These are phyloP conservation scores for Nicotiana obtusifolia DNA, from an alignment of 257 asterid genomes.

Conservation along the genomic window DNA sequence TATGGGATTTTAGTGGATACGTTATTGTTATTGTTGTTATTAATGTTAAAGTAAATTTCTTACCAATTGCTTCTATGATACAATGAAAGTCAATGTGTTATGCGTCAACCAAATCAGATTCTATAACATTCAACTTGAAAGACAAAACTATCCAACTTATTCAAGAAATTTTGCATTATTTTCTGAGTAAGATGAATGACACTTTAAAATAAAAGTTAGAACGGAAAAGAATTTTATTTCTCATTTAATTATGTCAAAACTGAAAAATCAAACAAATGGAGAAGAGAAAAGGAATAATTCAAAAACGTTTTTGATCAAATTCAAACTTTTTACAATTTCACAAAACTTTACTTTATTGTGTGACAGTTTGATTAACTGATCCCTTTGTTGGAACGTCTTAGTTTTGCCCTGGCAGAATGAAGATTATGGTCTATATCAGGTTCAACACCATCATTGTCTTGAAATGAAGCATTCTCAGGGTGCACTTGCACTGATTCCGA, in stretches of 20 bases:
- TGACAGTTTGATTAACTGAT: neutral
- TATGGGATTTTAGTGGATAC: too few species aligned
- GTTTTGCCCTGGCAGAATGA: neutral
- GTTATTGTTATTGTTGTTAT: too few species aligned
- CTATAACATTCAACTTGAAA: too few species aligned
- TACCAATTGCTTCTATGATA: too few species aligned
- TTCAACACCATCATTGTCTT: neutral
- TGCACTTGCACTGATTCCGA: neutral
- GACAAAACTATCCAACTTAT: neutral
- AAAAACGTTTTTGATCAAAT: neutral
- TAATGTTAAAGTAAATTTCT: too few species aligned
- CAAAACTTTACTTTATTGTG: neutral
- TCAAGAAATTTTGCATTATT: neutral
- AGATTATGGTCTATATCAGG: neutral
- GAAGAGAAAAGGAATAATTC: too few species aligned
- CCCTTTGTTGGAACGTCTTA: conserved; percentile 1
- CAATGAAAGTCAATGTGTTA: too few species aligned
- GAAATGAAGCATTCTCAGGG: neutral
- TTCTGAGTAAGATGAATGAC: too few species aligned
- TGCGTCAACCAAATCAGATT: too few species aligned
- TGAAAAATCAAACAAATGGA: neutral
- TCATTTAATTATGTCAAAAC: neutral
- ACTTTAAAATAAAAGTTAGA: neutral
- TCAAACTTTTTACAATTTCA: neutral
- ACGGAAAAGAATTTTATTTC: neutral